Conservation (phyloP, 2,329 filamentous ascomycete species). For the Stylonectria norvegica region DNA sequence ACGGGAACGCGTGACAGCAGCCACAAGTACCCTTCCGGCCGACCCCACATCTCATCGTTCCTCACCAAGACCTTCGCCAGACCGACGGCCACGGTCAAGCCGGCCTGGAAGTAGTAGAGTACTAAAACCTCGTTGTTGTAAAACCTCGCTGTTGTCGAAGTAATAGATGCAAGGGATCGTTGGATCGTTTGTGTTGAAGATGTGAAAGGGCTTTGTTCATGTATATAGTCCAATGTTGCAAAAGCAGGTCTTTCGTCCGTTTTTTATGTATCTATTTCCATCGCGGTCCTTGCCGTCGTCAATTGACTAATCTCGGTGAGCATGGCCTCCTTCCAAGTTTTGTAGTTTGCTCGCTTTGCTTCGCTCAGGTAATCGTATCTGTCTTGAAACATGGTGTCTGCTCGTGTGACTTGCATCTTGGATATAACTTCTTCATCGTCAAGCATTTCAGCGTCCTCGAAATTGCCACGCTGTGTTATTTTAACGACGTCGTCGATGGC, state of each 20-base stretch:
- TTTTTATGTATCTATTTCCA: slow-evolving; percentile 35
- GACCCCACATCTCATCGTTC: slow-evolving; percentile 6
- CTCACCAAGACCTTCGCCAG: slow-evolving; percentile 8
- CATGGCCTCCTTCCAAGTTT: slow-evolving; percentile 60
- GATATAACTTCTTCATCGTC: slow-evolving; percentile 33
- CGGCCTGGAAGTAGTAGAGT: too few relatives aligned
- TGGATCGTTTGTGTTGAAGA: slow-evolving; percentile 8
- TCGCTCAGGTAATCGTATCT: slow-evolving; percentile 69
- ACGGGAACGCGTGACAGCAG: too few relatives aligned
- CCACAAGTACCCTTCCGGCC: not conserved
- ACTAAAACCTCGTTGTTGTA: too few relatives aligned
- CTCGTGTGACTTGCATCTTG: slow-evolving; percentile 44
- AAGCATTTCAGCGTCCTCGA: slow-evolving; percentile 33
- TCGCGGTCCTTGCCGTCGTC: slow-evolving; percentile 24
- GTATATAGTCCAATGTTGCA: slow-evolving; percentile 21
- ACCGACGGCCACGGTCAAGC: not conserved
- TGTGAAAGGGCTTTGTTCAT: not conserved
- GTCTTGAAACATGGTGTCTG: slow-evolving; percentile 72
- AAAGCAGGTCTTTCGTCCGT: slow-evolving; percentile 23
- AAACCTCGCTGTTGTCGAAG: too few relatives aligned
- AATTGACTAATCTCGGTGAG: slow-evolving; percentile 53
- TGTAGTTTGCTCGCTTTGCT: slow-evolving; percentile 57
- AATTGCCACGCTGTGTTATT: slow-evolving; percentile 30
- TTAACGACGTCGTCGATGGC: slow-evolving; percentile 54
- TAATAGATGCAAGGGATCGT: slow-evolving; percentile 13